A percentile compares a stretch with the other conserved stretches of the same genome.
These are phyloP conservation scores for Sabuloglossum arenarium DNA, from an alignment of 495 filamentous ascomycete species.

Conservation along the genomic window DNA sequence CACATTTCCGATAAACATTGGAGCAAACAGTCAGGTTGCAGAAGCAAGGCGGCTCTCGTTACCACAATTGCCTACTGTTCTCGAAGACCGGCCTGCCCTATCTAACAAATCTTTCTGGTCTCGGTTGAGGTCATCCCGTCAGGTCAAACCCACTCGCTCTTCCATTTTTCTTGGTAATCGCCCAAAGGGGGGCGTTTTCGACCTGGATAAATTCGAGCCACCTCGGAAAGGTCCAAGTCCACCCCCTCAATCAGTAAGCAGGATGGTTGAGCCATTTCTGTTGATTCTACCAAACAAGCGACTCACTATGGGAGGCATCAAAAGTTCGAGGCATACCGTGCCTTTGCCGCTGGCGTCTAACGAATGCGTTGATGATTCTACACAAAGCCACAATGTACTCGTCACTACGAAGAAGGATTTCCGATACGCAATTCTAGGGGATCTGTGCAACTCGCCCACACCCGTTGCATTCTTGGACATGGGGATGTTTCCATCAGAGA, in stretches of 20 bases:
- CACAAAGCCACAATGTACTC: neutral
- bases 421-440: neutral
- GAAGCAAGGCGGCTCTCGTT: neutral
- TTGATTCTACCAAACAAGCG: slow-evolving; percentile 16
- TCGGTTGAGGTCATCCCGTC: neutral
- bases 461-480: neutral
- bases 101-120: neutral
- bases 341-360: neutral
- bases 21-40: neutral
- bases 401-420: neutral
- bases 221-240: slow-evolving; percentile 16
- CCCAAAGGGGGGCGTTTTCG: neutral
- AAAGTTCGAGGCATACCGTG: neutral
- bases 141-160: neutral
- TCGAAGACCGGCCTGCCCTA: neutral
- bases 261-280: slow-evolving; percentile 27
- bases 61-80: neutral
- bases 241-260: slow-evolving; percentile 25
- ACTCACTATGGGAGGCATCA: neutral
- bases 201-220: neutral
- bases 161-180: neutral
- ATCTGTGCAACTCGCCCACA: neutral
- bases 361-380: neutral
- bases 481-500: neutral
- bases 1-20: neutral